A percentile compares a stretch with the other conserved stretches of the same genome.
These are phyloP conservation scores for Coleophoma cylindrospora DNA, from an alignment of 2,329 filamentous ascomycete species.

Conservation along the genomic window DNA sequence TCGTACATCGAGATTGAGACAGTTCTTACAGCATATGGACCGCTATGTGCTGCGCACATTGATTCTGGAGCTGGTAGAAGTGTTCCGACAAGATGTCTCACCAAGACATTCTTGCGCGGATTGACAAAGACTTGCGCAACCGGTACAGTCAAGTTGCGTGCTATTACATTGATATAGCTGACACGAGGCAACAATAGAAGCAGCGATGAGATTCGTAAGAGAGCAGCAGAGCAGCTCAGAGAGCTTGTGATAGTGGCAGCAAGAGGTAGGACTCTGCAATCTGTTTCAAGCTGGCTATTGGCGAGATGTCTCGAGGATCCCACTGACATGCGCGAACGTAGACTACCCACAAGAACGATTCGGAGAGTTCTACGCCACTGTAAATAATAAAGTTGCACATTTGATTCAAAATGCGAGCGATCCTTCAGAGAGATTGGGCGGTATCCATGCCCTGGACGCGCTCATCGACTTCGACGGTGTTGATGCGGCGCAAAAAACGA, in stretches of 20 bases:
- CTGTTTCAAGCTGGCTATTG: too few species aligned
- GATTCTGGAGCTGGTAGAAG: conserved; percentile 12
- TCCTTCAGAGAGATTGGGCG: conserved; percentile 82
- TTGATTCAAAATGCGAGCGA: conserved; percentile 84
- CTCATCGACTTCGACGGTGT: conserved; percentile 96
- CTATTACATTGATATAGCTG: background rate
- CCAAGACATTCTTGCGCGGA: conserved; percentile 24
- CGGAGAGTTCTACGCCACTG: conserved; percentile 60
- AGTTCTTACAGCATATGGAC: conserved; percentile 11
- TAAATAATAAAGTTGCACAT: conserved; percentile 60
- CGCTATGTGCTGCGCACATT: conserved; percentile 17
- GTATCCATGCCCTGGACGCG: conserved; percentile 85
- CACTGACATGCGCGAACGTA: conserved; percentile 23
- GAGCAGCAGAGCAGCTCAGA: conserved; percentile 26
- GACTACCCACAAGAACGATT: conserved; percentile 83
- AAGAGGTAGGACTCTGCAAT: conserved; percentile 19
- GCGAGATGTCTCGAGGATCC: background rate
- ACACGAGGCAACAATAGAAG: conserved; percentile 9
- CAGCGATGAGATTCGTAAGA: conserved; percentile 26
- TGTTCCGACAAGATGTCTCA: conserved; percentile 24
- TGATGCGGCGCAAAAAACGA: conserved; percentile 89
- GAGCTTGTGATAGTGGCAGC: conserved; percentile 26
- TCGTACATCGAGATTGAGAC: too few species aligned
- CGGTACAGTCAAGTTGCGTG: conserved; percentile 11
- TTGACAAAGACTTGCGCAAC: conserved; percentile 24